These are phyloP conservation scores for Leccinellum luteum DNA, from an alignment of 768 basidiomycete species.

Conservation along the genomic window DNA sequence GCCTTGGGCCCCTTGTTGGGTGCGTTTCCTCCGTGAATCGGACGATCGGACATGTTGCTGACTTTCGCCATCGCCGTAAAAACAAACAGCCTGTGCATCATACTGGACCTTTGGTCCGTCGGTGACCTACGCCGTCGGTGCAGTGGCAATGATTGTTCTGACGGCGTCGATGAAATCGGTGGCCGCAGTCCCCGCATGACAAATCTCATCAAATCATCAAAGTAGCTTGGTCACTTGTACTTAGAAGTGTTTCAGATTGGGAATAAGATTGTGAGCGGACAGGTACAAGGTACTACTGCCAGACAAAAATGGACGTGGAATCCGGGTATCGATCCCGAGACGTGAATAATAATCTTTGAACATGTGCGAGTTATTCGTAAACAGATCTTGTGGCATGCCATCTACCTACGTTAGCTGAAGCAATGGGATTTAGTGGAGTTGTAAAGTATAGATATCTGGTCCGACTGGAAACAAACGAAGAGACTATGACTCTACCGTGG, in stretches of 20 bases:
- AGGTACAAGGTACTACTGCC: not conserved
- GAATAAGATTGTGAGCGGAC: not conserved
- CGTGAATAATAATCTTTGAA: constrained; percentile 9
- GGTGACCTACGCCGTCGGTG: constrained; percentile 65
- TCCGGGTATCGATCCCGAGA: not conserved
- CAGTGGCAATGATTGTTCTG: constrained; percentile 62
- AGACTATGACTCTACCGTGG: constrained; percentile 20
- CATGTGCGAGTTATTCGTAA: constrained; percentile 8
- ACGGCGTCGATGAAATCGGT: constrained; percentile 55
- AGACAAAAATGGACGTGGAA: constrained; percentile 2
- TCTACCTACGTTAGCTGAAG: constrained; percentile 30
- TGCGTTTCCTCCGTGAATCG: constrained; percentile 33
- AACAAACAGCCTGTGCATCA: constrained; percentile 79
- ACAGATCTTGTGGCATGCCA: constrained; percentile 15
- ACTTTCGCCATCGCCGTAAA: constrained; percentile 5
- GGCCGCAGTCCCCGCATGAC: constrained; percentile 16
- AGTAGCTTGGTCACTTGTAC: not conserved
- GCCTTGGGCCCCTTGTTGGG: constrained; percentile 92
- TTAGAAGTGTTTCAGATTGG: constrained; percentile 3
- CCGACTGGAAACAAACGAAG: constrained; percentile 5
- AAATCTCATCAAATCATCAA: not conserved
- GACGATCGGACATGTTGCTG: constrained; percentile 2
- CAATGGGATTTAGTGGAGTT: constrained; percentile 28
- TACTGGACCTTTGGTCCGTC: constrained; percentile 90
- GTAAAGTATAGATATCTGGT: constrained; percentile 22